Conservation (phyloP, 202 grass and related monocot species). For the Zizania palustris region DNA sequence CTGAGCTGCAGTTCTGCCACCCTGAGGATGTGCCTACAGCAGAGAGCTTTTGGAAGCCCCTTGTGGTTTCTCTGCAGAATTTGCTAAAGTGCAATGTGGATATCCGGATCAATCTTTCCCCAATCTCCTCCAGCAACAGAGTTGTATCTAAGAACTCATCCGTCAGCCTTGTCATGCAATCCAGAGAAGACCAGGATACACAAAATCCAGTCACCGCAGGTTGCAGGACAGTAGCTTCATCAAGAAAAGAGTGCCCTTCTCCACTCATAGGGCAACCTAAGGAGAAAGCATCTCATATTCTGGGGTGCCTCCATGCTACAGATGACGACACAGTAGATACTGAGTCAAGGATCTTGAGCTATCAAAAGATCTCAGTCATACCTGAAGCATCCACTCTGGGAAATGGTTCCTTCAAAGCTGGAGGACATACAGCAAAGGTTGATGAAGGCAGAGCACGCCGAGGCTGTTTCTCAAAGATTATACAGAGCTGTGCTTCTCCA, state of each 20-base stretch:
- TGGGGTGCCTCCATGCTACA: conserved; percentile 49
- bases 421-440: not conserved
- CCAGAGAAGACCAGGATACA: conserved; percentile 47
- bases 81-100: conserved; percentile 80
- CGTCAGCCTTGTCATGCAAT: conserved; percentile 54
- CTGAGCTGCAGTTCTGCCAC: conserved; percentile 65
- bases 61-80: conserved; percentile 65
- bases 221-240: conserved; percentile 31
- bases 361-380: conserved; percentile 53
- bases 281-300: conserved; percentile 39
- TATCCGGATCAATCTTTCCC: conserved; percentile 61
- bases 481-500: conserved; percentile 16
- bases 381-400: conserved; percentile 43
- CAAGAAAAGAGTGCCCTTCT: conserved; percentile 42
- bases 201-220: conserved; percentile 6
- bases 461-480: conserved; percentile 34
- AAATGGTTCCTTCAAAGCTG: conserved; percentile 3
- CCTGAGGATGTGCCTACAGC: conserved; percentile 54
- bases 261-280: conserved; percentile 12
- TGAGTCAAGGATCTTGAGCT: conserved; percentile 52
- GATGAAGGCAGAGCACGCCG: conserved; percentile 9
- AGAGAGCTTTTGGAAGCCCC: conserved; percentile 63
- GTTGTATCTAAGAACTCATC: conserved; percentile 45
- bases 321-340: conserved; percentile 21
- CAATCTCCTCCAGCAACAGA: conserved; percentile 30